Evolutionary conservation across 805 yeast species (phyloP), one percentile per base, ranked within the genome.

Genomic region (Osmozyma mogii): DNA sequence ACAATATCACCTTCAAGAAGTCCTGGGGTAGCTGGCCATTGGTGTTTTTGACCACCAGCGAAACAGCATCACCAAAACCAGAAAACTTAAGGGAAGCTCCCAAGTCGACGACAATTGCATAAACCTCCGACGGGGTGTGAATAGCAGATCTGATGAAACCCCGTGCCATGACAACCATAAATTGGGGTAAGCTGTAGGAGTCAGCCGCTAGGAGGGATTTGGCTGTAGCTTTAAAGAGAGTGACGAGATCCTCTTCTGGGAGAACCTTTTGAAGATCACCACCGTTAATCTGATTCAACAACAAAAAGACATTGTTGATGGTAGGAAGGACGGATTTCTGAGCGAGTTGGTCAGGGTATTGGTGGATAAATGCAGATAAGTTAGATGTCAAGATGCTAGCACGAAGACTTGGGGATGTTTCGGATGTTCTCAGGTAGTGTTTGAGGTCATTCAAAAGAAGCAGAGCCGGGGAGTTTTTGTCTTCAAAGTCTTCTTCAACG

Each of bases 81-180:
- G 35, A 27, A 7, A 35, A 30, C n/a, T 33, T 22, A 15, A 30
- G 18, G 12, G 19, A 10, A 7, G 54, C 32, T 3, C 56, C 62
- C 31, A 61, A 37, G 6, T 50, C 55, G 5, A 55, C 45, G 0
- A 59, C 37, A 17, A 43, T 40, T 1, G 52, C 54, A 25, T 56
- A 37, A 3, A 49, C 30, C 11, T 34, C 32, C 1, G 49, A 30
- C 3, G 58, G 44, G 4, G 49, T 14, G 5, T 16, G 14, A 8
- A 10, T 9, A 2, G 20, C 18, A 14, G 3, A 28, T 25, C 37
- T 32, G 14, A 50, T 30, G 16, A 52, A 38, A 13, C 38, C 28
- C 18, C 37, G 43, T 3, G 56, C 49, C 19, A 58, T 24, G 3
- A 46, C 25, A 1, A 54, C 44, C 36, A 59, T 35, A 39, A 40